Evolutionary conservation across 768 basidiomycete species (phyloP).

Genomic region (Mycena albidolilacea): DNA sequence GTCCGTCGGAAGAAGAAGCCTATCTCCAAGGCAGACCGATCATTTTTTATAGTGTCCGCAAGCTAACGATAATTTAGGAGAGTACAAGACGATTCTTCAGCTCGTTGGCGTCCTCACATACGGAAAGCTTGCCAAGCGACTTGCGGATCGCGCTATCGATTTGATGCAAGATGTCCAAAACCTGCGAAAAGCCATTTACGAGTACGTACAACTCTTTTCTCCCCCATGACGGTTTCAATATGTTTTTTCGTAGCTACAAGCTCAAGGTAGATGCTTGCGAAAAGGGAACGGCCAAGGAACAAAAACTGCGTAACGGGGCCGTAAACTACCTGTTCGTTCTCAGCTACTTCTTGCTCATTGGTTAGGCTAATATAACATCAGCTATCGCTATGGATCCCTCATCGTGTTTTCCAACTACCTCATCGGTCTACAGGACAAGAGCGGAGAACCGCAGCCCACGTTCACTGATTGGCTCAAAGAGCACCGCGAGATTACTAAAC

Average conservation of each 20-base stretch:
- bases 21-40: constrained; percentile 80
- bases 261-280: constrained; percentile 89
- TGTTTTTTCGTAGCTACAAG: constrained; percentile 77
- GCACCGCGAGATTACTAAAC: constrained; percentile 87
- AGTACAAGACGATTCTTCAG: constrained; percentile 97
- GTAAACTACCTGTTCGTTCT: constrained; percentile 87
- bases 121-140: constrained; percentile 92
- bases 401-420: constrained; percentile 97
- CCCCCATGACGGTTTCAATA: not conserved
- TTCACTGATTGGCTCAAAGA: constrained; percentile 90
- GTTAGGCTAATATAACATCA: constrained; percentile 46
- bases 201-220: constrained; percentile 65
- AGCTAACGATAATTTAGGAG: constrained; percentile 66
- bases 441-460: constrained; percentile 56
- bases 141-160: constrained; percentile 92
- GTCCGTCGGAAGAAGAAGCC: constrained; percentile 89
- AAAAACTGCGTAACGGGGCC: constrained; percentile 79
- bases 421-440: constrained; percentile 72
- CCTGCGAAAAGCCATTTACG: constrained; percentile 93
- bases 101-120: constrained; percentile 93
- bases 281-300: constrained; percentile 83
- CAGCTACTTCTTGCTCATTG: constrained; percentile 5
- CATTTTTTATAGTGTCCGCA: constrained; percentile 4
- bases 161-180: constrained; percentile 98
- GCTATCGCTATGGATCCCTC: constrained; percentile 90